Conservation (phyloP, 208 protist genomes). For the Wallacemonas collosoma region DNA sequence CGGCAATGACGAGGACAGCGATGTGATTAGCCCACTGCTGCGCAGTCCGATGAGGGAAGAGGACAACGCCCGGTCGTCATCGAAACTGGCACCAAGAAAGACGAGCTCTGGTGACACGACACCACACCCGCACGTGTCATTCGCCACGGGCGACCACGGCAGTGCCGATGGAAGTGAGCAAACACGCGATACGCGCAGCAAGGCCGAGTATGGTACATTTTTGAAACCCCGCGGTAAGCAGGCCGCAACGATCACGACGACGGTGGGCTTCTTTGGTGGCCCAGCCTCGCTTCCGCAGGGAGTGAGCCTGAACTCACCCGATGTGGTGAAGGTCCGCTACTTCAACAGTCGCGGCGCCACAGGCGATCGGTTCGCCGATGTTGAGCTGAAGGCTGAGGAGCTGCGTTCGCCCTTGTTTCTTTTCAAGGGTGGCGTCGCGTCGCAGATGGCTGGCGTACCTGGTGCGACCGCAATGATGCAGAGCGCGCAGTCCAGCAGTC, state of each 20-base stretch:
- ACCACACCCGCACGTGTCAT: slow-evolving; percentile 10
- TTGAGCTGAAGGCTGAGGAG: slow-evolving; percentile 63
- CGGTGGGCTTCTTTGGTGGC: slow-evolving; percentile 6
- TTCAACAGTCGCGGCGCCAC: slow-evolving; percentile 80
- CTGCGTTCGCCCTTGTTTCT: slow-evolving; percentile 61
- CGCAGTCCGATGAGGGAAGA: neutral
- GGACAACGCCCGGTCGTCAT: neutral
- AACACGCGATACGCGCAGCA: neutral
- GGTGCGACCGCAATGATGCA: neutral
- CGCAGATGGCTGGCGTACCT: neutral
- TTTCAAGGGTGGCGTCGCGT: slow-evolving; percentile 41
- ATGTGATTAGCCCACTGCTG: neutral
- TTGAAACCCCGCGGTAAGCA: slow-evolving; percentile 4
- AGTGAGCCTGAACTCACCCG: slow-evolving; percentile 35
- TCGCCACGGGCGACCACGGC: slow-evolving; percentile 5
- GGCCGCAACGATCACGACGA: neutral
- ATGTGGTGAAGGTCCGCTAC: slow-evolving; percentile 70
- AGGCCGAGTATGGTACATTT: slow-evolving; percentile 49
- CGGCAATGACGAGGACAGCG: slow-evolving; percentile 14
- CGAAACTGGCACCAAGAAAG: neutral
- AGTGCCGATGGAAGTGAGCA: slow-evolving; percentile 11
- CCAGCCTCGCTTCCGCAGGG: slow-evolving; percentile 9
- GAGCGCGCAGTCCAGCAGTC: slow-evolving; percentile 23
- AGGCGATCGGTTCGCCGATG: slow-evolving; percentile 54
- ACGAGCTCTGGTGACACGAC: neutral